These are phyloP conservation scores for Suillus brevipes DNA, from an alignment of 768 basidiomycete genomes.

Conservation along the genomic window DNA sequence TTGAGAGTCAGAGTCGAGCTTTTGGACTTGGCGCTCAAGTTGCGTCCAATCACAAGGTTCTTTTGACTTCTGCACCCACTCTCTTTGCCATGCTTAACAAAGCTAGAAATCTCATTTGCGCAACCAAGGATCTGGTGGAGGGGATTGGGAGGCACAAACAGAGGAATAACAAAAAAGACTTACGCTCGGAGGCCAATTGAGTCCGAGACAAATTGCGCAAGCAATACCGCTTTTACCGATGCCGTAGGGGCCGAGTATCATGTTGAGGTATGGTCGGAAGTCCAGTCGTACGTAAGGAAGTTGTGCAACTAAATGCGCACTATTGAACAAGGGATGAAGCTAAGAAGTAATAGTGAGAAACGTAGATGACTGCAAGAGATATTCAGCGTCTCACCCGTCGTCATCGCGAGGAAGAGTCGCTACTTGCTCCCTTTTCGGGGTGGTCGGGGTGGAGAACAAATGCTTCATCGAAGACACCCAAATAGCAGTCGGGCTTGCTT, in stretches of 20 bases:
- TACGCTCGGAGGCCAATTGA: conserved; percentile 61
- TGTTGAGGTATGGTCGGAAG: conserved; percentile 87
- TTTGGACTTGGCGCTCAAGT: conserved; percentile 57
- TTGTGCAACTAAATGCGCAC: conserved; percentile 83
- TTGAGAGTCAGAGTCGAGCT: conserved; percentile 72
- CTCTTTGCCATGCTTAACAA: conserved; percentile 78
- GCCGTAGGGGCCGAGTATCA: conserved; percentile 97
- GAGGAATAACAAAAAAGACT: conserved; percentile 19
- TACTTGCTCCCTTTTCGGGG: conserved; percentile 36
- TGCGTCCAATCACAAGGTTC: conserved; percentile 82
- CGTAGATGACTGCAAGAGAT: neutral
- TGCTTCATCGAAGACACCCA: conserved; percentile 72
- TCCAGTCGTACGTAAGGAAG: conserved; percentile 94
- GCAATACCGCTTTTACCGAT: conserved; percentile 96
- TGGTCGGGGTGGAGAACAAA: conserved; percentile 46
- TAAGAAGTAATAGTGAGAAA: conserved; percentile 16
- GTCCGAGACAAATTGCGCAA: conserved; percentile 88
- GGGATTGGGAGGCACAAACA: conserved; percentile 26
- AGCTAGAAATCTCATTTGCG: conserved; percentile 71
- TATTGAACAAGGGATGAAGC: conserved; percentile 93
- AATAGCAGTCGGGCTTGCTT: conserved; percentile 71
- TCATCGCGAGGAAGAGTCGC: conserved; percentile 67
- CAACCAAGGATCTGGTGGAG: conserved; percentile 74
- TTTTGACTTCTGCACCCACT: conserved; percentile 60
- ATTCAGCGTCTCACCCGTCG: conserved; percentile 56